Base-by-base conservation (phyloP, 2,329 filamentous ascomycete species). In the Hymenoscyphus salicellus region DNA sequence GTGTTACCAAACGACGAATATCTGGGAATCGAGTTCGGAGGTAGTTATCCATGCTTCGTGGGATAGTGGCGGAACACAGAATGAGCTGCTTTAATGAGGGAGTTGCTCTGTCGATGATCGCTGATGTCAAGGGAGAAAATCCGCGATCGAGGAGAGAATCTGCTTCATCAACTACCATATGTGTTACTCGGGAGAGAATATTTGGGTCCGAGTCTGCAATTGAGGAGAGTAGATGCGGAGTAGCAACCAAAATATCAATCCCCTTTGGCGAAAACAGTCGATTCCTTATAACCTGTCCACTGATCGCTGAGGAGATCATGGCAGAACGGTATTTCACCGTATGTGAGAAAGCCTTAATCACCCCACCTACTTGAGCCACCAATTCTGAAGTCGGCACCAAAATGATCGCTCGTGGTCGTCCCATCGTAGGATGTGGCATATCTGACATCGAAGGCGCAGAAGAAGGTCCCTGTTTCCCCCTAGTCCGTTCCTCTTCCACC, bases 61-160 rank as follows among this genome's bases (percentile, higher is more conserved):
- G 95, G 67, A 99, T 98, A 5, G 95, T 99, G 60, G 95, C 95
- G 3, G 94, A 98, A 81, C 95, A 99, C 69, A 98, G 86, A 57
- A 99, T 84, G 28, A 99, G 83, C 75, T 97, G 91, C 74, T 92
- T 86, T 57, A 98, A 79, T 0, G 92, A 95, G 0, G 94, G 92
- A 6, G 87, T 84, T 1, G 89, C 86, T 65, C 90, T 89, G 73
- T 96, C 91, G 68, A 99, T 84, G 70, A 99, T 91, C 63, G 86
- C 84, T 11, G 86, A 90, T 0, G 95, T 98, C 28, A 89, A 88
- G 0, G 92, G 89, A 3, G 90, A 85, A 80, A 99, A 99, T 65
- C 92, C 96, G 64, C 93, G 90, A 78, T 99, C 96, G 70, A 99
- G 86, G 10, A 99, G 86, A 3, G 93, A 97, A 78, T 99, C 95